These are phyloP conservation scores for Avena atlantica DNA, from an alignment of 176 grass and related monocot genomes.

Conservation along the genomic window DNA sequence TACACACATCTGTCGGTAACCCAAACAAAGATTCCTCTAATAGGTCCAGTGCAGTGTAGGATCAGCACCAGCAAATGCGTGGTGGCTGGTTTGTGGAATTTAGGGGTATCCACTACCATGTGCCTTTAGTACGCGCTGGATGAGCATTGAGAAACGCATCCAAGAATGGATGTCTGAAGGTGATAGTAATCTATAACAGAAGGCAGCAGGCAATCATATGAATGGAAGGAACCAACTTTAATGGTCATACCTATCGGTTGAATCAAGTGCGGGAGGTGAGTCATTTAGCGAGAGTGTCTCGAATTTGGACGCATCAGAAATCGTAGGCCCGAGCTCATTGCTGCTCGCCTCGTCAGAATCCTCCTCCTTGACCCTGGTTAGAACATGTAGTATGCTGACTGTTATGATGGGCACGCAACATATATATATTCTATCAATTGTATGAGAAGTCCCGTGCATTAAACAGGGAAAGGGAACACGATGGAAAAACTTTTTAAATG, in stretches of 20 bases:
- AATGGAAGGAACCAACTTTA: background rate
- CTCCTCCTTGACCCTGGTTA: background rate
- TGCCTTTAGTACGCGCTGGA: background rate
- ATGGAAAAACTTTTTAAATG: too few relatives aligned
- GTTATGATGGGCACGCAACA: too few relatives aligned
- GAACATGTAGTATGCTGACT: background rate
- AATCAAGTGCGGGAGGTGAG: background rate
- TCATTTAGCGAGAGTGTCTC: conserved; percentile 14
- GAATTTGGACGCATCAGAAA: background rate
- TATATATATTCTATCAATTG: too few relatives aligned
- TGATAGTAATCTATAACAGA: background rate
- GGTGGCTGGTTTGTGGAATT: background rate
- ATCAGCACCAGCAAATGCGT: background rate
- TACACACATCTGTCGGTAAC: background rate
- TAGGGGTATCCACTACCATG: background rate
- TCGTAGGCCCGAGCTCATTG: conserved; percentile 15
- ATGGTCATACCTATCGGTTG: background rate
- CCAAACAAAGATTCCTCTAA: background rate
- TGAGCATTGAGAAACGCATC: background rate
- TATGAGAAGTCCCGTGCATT: too few relatives aligned
- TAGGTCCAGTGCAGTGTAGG: background rate
- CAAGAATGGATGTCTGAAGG: background rate
- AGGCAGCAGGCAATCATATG: background rate
- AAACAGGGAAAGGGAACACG: too few relatives aligned
- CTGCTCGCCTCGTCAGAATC: background rate